Base-by-base conservation (phyloP, 129 eudicot genomes). In the Heracleum sosnowskyi region DNA sequence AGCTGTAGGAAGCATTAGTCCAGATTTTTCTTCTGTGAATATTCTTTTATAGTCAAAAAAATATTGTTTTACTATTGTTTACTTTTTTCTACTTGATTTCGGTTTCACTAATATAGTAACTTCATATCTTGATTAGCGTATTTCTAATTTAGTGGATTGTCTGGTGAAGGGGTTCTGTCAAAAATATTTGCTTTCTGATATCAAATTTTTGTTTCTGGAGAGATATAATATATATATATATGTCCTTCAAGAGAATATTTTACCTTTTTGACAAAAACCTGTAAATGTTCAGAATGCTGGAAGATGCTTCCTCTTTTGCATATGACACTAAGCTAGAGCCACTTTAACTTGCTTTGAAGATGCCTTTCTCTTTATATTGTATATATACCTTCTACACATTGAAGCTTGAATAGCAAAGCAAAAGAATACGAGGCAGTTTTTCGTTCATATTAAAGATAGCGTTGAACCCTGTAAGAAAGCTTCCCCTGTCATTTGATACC, bases 251-350 rank as follows among this genome's bases (percentile, higher is more conserved):
- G 72, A 66, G 72, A 66, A 66, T 31, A 31, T 31, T 2, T 66
- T 31, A 5, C 39, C 68, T 60, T 60, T 64, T 66, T 66, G 40
- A 66, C 72, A 15, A 15, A 15, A 15, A 31, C 72, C 72, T 66
- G 72, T 66, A 66, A 66, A 66, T 66, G 39, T 20, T 31, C 20
- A 29, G 35, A 70, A 24, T 40, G 76, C 39, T 70, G 33, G 45
- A 40, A 72, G 76, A 72, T 40, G 76, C 51, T 40, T 72, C 11
- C 49, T 72, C 53, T 72, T 72, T 72, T 40, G 33, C 75, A 39
- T 71, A 39, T 37, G 22, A 18, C 22, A 22, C 74, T 37, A 7
- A 16, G 16, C 15, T 39, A 70, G 17, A 34, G 46, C 42, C 46
- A 36, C 41, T 72, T 72, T 24, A 40, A 72, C 76, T 72, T 72